These are phyloP conservation scores for Podila minutissima DNA, from an alignment of 192 early-diverging fungal species.

Conservation along the genomic window DNA sequence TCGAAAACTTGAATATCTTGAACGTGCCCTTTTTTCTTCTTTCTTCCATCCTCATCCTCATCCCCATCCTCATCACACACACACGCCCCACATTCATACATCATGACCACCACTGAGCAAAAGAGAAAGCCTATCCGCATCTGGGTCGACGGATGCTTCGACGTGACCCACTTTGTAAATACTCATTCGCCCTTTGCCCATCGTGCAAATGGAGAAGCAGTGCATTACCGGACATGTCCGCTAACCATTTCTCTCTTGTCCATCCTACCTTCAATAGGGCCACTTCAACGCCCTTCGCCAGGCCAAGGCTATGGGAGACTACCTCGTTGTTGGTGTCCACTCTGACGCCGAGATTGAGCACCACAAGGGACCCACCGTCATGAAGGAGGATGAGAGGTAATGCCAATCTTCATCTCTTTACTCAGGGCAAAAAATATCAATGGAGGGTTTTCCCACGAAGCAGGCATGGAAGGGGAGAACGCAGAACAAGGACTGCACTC, in stretches of 20 bases:
- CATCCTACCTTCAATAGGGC: slow-evolving; percentile 1
- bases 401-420: background rate
- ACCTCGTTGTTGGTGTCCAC: slow-evolving; percentile 95
- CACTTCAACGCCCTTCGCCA: slow-evolving; percentile 97
- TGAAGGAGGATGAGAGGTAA: slow-evolving; percentile 94
- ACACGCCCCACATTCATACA: slow-evolving; percentile 4
- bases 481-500: no score
- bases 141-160: slow-evolving; percentile 97
- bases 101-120: slow-evolving; percentile 30
- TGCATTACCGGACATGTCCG: background rate
- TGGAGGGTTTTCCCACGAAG: no score
- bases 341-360: slow-evolving; percentile 91
- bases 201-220: background rate
- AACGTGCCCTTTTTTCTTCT: background rate
- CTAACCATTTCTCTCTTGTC: background rate
- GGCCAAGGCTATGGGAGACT: slow-evolving; percentile 96
- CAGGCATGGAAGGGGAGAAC: no score
- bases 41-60: slow-evolving; percentile 6
- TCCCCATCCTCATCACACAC: background rate
- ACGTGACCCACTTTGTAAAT: slow-evolving; percentile 93
- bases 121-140: slow-evolving; percentile 58
- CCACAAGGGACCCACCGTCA: slow-evolving; percentile 97
- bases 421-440: no score
- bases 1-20: background rate
- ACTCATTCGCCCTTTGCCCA: background rate